Evolutionary conservation across 331 rosid genomes (phyloP).

Genomic region (Phaseolus coccineus): DNA sequence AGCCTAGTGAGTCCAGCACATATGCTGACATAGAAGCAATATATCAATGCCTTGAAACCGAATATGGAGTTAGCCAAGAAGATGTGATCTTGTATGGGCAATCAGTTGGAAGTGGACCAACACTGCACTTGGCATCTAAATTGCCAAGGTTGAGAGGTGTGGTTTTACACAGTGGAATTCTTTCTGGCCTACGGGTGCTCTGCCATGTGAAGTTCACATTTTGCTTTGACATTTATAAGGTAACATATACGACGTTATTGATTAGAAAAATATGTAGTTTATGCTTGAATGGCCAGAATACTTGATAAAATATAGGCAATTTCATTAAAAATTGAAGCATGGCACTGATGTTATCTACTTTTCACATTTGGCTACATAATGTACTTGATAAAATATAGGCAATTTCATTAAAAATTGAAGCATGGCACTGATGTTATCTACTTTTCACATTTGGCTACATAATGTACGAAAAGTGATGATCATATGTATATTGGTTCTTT

Average conservation of each 20-base stretch:
- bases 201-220: conserved; percentile 88
- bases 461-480: not conserved
- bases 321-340: conserved; percentile 22
- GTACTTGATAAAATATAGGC: not conserved
- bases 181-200: conserved; percentile 94
- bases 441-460: conserved; percentile 9
- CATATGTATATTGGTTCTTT: not conserved
- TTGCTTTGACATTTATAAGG: conserved; percentile 98
- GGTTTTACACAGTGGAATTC: conserved; percentile 96
- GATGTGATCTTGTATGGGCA: conserved; percentile 94
- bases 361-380: conserved; percentile 11
- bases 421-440: not conserved
- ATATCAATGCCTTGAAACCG: conserved; percentile 89
- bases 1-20: conserved; percentile 97
- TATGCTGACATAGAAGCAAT: conserved; percentile 97
- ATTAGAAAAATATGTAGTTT: conserved; percentile 6
- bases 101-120: conserved; percentile 98
- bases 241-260: conserved; percentile 37
- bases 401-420: conserved; percentile 23
- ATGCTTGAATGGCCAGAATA: not conserved
- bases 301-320: not conserved
- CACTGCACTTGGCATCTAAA: conserved; percentile 95
- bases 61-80: conserved; percentile 96
- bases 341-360: not conserved
- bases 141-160: conserved; percentile 94